Percentiles rank a stretch among this genome's conserved stretches.
Evolutionary conservation across 139 green algal genomes (phyloP).

Genomic region (Chlorella ohadii): DNA sequence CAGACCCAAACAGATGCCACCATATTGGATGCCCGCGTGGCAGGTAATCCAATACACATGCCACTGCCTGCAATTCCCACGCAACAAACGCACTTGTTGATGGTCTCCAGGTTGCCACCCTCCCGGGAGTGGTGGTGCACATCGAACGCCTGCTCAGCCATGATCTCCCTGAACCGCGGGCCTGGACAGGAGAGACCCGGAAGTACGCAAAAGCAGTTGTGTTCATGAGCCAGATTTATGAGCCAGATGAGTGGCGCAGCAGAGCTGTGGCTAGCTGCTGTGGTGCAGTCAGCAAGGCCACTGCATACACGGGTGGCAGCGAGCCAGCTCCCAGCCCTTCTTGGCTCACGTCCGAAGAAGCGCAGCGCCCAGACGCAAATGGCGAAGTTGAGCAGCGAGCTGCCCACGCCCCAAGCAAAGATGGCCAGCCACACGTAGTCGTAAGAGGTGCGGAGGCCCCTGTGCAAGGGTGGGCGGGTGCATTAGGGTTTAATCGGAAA

Average conservation of each 20-base stretch:
- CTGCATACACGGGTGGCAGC: too few species aligned
- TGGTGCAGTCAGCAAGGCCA: too few species aligned
- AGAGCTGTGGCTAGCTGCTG: too few species aligned
- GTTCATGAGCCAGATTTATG: too few species aligned
- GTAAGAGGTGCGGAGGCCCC: slow-evolving; percentile 13
- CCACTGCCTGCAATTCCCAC: too few species aligned
- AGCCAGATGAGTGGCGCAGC: too few species aligned
- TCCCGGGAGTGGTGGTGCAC: background rate
- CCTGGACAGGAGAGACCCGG: background rate
- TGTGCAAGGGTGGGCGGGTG: background rate
- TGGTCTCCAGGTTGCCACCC: background rate
- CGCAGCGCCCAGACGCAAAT: background rate
- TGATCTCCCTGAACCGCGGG: background rate
- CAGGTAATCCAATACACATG: too few species aligned
- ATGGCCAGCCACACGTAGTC: slow-evolving; percentile 31
- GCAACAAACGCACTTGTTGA: background rate
- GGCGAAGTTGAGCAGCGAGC: slow-evolving; percentile 23
- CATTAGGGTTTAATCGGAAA: too few species aligned
- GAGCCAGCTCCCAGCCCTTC: too few species aligned
- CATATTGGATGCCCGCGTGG: too few species aligned
- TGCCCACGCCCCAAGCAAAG: slow-evolving; percentile 3
- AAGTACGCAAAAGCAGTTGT: too few species aligned
- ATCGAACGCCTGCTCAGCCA: background rate
- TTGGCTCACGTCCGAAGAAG: background rate
- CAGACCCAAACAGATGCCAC: too few species aligned